These are phyloP conservation scores for Tolypocladium nubicola DNA, from an alignment of 2,329 filamentous ascomycete species.

Conservation along the genomic window DNA sequence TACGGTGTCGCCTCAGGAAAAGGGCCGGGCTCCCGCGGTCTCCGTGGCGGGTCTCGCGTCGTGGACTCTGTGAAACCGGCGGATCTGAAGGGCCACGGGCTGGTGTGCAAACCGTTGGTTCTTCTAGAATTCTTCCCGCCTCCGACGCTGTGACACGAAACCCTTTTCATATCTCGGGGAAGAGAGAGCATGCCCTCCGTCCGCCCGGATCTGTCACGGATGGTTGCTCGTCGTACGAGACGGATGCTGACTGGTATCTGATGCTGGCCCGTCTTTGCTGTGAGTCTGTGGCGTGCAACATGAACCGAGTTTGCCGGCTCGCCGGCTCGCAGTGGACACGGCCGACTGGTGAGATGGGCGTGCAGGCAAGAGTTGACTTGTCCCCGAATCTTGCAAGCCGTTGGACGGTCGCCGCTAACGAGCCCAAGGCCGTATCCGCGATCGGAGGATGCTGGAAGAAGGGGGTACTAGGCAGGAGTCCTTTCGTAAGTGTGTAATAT, in stretches of 20 bases:
- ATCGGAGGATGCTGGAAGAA: not conserved
- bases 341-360: no score
- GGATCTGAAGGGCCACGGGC: not conserved
- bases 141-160: not conserved
- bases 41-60: not conserved
- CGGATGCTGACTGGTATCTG: not conserved
- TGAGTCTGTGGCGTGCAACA: not conserved
- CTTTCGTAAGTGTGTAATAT: not conserved
- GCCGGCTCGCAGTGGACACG: not conserved
- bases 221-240: not conserved
- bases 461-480: no score
- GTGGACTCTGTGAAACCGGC: not conserved
- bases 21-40: not conserved
- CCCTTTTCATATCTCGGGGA: not conserved
- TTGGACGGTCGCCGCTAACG: not conserved
- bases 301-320: not conserved
- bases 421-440: not conserved
- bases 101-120: not conserved
- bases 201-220: not conserved
- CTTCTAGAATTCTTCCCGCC: not conserved
- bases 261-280: not conserved
- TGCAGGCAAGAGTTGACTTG: not conserved
- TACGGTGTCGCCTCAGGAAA: not conserved
- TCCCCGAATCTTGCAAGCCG: not conserved
- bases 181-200: not conserved